Conservation (phyloP, 2,329 filamentous ascomycete species). For the Alternaria sp. region DNA sequence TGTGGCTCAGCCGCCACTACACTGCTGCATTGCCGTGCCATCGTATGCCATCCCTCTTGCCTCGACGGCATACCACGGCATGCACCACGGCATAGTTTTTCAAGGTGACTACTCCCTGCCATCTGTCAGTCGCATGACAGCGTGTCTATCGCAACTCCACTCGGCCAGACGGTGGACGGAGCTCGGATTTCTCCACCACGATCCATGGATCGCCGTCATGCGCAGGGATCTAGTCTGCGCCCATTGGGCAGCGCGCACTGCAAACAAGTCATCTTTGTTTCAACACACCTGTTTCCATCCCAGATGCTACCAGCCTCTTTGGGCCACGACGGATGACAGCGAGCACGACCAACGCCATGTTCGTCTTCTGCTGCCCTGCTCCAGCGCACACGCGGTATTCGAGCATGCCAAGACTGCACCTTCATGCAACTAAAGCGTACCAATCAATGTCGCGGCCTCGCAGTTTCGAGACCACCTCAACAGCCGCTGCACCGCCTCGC, state of each 20-base stretch:
- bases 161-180: conserved; percentile 21
- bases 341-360: background rate
- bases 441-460: conserved; percentile 26
- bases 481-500: conserved; percentile 44
- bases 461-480: conserved; percentile 23
- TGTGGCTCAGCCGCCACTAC: conserved; percentile 19
- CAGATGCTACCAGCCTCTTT: conserved; percentile 24
- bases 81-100: background rate
- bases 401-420: background rate
- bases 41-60: background rate
- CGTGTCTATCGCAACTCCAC: conserved; percentile 15
- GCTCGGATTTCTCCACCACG: conserved; percentile 14
- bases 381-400: background rate
- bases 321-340: conserved; percentile 25
- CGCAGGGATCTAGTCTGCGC: conserved; percentile 15
- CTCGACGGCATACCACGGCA: background rate
- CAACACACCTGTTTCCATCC: conserved; percentile 30
- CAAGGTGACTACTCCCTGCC: conserved; percentile 4
- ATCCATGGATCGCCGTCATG: conserved; percentile 30
- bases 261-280: conserved; percentile 36
- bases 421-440: conserved; percentile 9
- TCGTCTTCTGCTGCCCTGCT: background rate
- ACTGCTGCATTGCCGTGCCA: conserved; percentile 10
- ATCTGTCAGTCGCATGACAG: conserved; percentile 18
- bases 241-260: conserved; percentile 20